Conservation (phyloP, 768 basidiomycete species). For the Lactarius hatsudake region DNA sequence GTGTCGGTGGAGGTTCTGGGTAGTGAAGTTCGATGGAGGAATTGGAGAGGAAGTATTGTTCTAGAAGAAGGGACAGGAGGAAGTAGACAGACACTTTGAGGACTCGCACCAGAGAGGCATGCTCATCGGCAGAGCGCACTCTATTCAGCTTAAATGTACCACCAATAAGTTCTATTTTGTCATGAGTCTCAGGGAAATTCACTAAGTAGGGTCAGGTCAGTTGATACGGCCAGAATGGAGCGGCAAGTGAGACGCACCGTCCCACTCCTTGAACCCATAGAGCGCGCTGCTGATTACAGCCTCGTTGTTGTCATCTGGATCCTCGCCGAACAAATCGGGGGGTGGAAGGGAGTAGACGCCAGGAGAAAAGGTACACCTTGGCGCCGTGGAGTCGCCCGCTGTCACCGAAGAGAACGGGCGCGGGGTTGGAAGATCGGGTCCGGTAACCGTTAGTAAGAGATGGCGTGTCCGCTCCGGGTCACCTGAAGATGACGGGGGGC, state of each 20-base stretch:
- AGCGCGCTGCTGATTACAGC: slow-evolving; percentile 37
- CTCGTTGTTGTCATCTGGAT: slow-evolving; percentile 24
- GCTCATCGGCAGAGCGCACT: slow-evolving; percentile 41
- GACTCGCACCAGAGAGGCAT: slow-evolving; percentile 44
- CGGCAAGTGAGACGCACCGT: slow-evolving; percentile 38
- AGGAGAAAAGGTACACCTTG: slow-evolving; percentile 45
- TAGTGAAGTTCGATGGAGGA: slow-evolving; percentile 48
- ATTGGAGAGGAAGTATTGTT: slow-evolving; percentile 54
- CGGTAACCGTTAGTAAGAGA: slow-evolving; percentile 48
- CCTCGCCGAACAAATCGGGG: slow-evolving; percentile 31
- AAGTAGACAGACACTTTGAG: slow-evolving; percentile 53
- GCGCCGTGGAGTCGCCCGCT: slow-evolving; percentile 36
- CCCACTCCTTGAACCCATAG: slow-evolving; percentile 52
- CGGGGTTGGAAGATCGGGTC: slow-evolving; percentile 31
- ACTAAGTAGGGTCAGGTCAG: slow-evolving; percentile 21
- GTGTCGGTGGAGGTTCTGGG: slow-evolving; percentile 36
- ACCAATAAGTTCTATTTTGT: slow-evolving; percentile 47
- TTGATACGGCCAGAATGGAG: neutral
- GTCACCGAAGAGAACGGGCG: slow-evolving; percentile 42
- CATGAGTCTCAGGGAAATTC: slow-evolving; percentile 12
- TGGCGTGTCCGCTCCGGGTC: slow-evolving; percentile 40
- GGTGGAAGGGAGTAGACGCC: slow-evolving; percentile 41
- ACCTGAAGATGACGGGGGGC: slow-evolving; percentile 30
- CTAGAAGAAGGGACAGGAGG: slow-evolving; percentile 57
- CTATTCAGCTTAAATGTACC: slow-evolving; percentile 60